phyloP scores from a whole-genome alignment of 148 eudicot species.

The Beta vulgaris region DNA sequence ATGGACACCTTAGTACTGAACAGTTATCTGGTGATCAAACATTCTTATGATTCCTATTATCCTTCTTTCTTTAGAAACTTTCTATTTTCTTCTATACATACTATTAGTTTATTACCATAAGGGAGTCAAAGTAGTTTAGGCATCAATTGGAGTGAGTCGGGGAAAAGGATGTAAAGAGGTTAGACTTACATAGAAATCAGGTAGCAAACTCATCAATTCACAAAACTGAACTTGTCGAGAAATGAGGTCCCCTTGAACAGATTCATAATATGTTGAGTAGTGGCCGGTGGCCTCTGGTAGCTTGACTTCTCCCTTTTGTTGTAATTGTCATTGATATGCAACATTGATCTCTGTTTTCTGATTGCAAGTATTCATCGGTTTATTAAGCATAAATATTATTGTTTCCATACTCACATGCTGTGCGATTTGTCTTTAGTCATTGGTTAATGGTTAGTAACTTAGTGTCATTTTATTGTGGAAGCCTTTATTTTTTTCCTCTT shows the following conservation, averaged over 20 bases:
- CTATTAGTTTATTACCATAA: neutral
- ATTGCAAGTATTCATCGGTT: neutral
- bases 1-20: neutral
- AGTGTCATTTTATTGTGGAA: neutral
- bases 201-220: neutral
- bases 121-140: neutral
- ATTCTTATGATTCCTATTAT: neutral
- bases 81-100: neutral
- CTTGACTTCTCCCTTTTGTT: neutral
- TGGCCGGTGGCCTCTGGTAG: neutral
- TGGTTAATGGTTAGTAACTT: too few species aligned
- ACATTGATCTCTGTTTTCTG: neutral
- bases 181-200: neutral
- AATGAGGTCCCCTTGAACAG: neutral
- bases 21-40: neutral
- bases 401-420: neutral
- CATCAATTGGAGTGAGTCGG: neutral
- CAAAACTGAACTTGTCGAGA: neutral
- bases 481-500: neutral
- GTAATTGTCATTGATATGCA: too few species aligned
- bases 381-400: neutral
- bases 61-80: neutral
- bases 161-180: neutral
- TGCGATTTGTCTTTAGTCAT: neutral
- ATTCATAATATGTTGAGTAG: neutral